Percentiles rank a stretch among this genome's conserved stretches.
These are phyloP conservation scores for Clathrospora elynae DNA, from an alignment of 2,329 filamentous ascomycete genomes.

Conservation along the genomic window DNA sequence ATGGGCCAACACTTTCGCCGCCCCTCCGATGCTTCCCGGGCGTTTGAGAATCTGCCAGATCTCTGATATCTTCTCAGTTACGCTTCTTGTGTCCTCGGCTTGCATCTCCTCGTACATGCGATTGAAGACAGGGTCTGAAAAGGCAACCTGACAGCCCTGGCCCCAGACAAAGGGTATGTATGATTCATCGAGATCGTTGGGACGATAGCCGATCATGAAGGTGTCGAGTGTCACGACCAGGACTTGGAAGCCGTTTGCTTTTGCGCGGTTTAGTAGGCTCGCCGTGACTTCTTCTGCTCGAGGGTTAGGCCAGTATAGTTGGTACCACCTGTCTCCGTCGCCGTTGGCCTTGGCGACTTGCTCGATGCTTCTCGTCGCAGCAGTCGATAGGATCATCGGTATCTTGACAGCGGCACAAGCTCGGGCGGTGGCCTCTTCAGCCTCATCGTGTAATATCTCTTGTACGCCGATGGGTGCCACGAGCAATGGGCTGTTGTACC, in stretches of 20 bases:
- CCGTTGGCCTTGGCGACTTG: slow-evolving; percentile 66
- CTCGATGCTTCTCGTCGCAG: slow-evolving; percentile 67
- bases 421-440: slow-evolving; percentile 67
- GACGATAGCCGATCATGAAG: slow-evolving; percentile 70
- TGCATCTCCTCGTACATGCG: slow-evolving; percentile 40
- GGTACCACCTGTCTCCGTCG: slow-evolving; percentile 68
- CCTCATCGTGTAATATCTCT: slow-evolving; percentile 67
- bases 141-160: slow-evolving; percentile 43
- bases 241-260: slow-evolving; percentile 65
- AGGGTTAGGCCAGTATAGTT: slow-evolving; percentile 75
- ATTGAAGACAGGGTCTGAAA: slow-evolving; percentile 47
- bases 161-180: slow-evolving; percentile 64
- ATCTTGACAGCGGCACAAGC: slow-evolving; percentile 65
- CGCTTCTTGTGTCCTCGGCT: slow-evolving; percentile 39
- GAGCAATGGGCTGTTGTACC: slow-evolving; percentile 59
- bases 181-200: slow-evolving; percentile 67
- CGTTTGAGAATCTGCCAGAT: slow-evolving; percentile 47
- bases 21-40: slow-evolving; percentile 42
- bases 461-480: slow-evolving; percentile 74
- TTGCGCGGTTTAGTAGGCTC: slow-evolving; percentile 66
- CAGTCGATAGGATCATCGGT: slow-evolving; percentile 71
- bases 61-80: slow-evolving; percentile 42
- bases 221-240: slow-evolving; percentile 77
- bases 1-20: slow-evolving; percentile 43
- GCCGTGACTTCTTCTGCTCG: slow-evolving; percentile 67